These are phyloP conservation scores for Aspergillus cejpii DNA, from an alignment of 2,329 filamentous ascomycete species.

Conservation along the genomic window DNA sequence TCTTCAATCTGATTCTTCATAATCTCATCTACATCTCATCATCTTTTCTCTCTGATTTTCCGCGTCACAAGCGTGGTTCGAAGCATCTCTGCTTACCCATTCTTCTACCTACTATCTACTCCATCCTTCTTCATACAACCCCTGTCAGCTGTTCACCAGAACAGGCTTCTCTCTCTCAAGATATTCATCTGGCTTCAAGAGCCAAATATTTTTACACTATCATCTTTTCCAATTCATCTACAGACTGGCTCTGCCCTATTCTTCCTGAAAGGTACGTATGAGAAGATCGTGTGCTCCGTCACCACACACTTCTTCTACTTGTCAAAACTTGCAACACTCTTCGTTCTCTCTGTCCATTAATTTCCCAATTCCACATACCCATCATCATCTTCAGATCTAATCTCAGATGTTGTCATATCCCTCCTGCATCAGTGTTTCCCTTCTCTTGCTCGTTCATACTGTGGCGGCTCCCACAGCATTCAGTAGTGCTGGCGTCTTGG, in stretches of 20 bases:
- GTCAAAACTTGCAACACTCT: constrained; percentile 20
- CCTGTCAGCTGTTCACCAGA: constrained; percentile 27
- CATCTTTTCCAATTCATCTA: not conserved
- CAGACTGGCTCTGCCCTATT: constrained; percentile 11
- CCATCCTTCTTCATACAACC: constrained; percentile 17
- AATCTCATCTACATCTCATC: not conserved
- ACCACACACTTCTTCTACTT: constrained; percentile 12
- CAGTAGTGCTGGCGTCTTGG: constrained; percentile 28
- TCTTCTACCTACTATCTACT: constrained; percentile 11
- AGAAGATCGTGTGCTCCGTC: constrained; percentile 15
- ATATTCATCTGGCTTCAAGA: not conserved
- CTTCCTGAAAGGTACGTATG: constrained; percentile 19
- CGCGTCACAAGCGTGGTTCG: constrained; percentile 7
- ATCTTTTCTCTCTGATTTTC: not conserved
- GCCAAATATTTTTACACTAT: not conserved
- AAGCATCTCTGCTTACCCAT: constrained; percentile 16
- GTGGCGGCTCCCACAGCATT: constrained; percentile 12
- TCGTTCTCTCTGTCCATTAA: constrained; percentile 15
- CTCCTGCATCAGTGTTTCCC: constrained; percentile 1
- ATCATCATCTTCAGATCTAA: not conserved
- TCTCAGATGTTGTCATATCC: constrained; percentile 3
- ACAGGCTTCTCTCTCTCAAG: constrained; percentile 8
- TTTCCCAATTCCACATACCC: constrained; percentile 1
- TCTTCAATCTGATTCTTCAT: constrained; percentile 3
- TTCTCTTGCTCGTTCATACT: constrained; percentile 6